Conservation (phyloP, 2,329 filamentous ascomycete species). For the Pseudogymnoascus sp. region DNA sequence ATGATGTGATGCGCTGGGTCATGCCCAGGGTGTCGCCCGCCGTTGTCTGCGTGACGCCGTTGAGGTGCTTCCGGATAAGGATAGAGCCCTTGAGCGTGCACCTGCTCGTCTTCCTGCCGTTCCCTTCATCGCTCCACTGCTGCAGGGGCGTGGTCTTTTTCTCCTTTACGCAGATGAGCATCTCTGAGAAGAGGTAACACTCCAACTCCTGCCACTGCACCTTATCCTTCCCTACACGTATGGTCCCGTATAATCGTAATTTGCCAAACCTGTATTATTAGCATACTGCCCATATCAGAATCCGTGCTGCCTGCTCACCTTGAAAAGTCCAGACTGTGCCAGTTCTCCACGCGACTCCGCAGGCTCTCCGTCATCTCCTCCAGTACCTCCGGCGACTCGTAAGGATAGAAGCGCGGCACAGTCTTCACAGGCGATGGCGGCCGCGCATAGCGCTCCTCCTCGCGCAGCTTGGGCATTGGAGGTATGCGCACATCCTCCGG, state of each 20-base stretch:
- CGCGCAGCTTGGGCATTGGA: constrained; percentile 35
- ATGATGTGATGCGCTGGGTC: constrained; percentile 27
- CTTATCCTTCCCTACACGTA: constrained; percentile 92
- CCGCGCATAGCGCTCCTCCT: constrained; percentile 47
- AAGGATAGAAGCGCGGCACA: constrained; percentile 50
- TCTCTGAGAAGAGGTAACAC: constrained; percentile 94
- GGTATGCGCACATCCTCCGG: constrained; percentile 65
- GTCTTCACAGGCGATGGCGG: constrained; percentile 47
- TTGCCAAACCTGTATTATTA: constrained; percentile 68
- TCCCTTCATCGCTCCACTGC: constrained; percentile 57
- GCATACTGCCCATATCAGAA: constrained; percentile 10
- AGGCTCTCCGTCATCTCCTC: constrained; percentile 82
- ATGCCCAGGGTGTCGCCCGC: constrained; percentile 32
- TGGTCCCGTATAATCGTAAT: constrained; percentile 76
- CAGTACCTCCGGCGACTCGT: constrained; percentile 67
- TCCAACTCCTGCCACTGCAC: constrained; percentile 96
- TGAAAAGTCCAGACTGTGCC: constrained; percentile 91
- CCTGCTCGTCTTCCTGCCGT: constrained; percentile 57
- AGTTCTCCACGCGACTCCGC: constrained; percentile 86
- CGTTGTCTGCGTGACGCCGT: constrained; percentile 69
- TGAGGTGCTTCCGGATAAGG: constrained; percentile 94
- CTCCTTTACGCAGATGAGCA: constrained; percentile 99
- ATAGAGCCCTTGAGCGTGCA: constrained; percentile 96
- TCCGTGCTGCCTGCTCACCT: constrained; percentile 40
- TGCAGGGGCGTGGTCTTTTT: constrained; percentile 61